Base-by-base conservation (phyloP, 176 grass and related monocot genomes). In the Echinochloa phyllopogon region DNA sequence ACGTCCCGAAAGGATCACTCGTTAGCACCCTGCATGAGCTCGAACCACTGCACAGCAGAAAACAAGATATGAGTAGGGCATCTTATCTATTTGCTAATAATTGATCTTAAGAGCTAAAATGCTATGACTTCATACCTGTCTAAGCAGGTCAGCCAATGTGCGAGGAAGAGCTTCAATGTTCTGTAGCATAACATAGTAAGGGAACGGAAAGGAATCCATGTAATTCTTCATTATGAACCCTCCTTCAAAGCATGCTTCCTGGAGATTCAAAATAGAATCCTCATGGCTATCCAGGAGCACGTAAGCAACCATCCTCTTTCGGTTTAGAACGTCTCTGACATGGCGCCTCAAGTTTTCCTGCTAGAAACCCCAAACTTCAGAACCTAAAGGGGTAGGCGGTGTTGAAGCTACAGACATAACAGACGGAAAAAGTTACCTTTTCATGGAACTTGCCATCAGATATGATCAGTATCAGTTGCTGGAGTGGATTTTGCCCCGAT, bases 391-490 rank as follows among this genome's bases (percentile, higher is more conserved):
- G 56, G 37, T 16, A 65, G 10, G 21, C 1, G 56, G 15, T 57
- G 74, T 37, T 47, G 49, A 14, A 82, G 49, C 14, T 59, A 80
- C 40, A 81, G 65, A 25, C 4, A n/a, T 43, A 89, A 38, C 20
- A 10, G 67, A 65, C 1, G 23, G 11, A 15, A 87, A 69, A 36
- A 25, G 18, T 36, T 87, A 94, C 93, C 93, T 98, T 98, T 56
- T 98, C 91, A 83, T 94, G 89, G 87, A 98, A 94, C 67, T 87
- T 89, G 20, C 96, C 96, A 87, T 98, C 96, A 10, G 89, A 88
- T 88, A 98, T 94, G 74, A 98, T 93, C 56, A 98, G 69, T 84
- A 98, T 45, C 36, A 98, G 90, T 57, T 98, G 93, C 67, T 98
- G 89, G 29, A 98, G 85, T 53, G 91, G 96, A 71, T 94, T 98